Evolutionary conservation across 257 asterid species (phyloP), one percentile per base, ranked within the genome.

Genomic region (Gentiana macrophylla): DNA sequence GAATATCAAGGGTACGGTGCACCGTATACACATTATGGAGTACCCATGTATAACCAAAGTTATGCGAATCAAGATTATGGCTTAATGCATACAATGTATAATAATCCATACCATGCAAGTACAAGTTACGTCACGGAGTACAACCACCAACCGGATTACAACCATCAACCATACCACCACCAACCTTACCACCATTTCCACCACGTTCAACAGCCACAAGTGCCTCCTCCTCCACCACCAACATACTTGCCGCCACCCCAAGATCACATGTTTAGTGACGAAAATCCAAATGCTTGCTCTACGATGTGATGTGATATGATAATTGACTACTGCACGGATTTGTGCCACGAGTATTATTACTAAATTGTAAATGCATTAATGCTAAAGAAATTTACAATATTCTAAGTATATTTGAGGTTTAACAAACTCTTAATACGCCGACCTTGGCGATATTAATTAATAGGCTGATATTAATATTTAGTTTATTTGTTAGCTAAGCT

Each of bases 211-310:
- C 53, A 52, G 4, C 63, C 70, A 2, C 70, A 62, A 0, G 87
- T 81, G 32, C 94, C 96, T 0, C 84, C 86, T 0, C 83, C 96
- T 0, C 79, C 77, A 3, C 72, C 72, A 0, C 69, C 76, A 0
- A 47, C 64, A 3, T 71, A 65, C 51, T 4, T 56, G 46, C 46
- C 6, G 47, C 64, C 77, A 2, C 32, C 71, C 0, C 63, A 66
- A 4, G 71, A 72, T 43, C 75, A 80, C 3, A 77, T 80, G 84
- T 92, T 92, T 11, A 92, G 95, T 61, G 98, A 92, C 1, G 98
- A 91, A 60, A 85, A 91, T 60, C 96, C 98, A 2, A 76, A 87
- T 37, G 91, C 92, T 51, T 91, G 98, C 71, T 79, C 70, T 1
- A 72, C 87, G 37, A 91, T 91, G 98, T 91, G 75, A 83, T 41